A percentile compares a stretch with the other conserved stretches of the same genome.
Evolutionary conservation across 345 rosid genomes (phyloP).

Genomic region (Cardamine chenopodiifolia): DNA sequence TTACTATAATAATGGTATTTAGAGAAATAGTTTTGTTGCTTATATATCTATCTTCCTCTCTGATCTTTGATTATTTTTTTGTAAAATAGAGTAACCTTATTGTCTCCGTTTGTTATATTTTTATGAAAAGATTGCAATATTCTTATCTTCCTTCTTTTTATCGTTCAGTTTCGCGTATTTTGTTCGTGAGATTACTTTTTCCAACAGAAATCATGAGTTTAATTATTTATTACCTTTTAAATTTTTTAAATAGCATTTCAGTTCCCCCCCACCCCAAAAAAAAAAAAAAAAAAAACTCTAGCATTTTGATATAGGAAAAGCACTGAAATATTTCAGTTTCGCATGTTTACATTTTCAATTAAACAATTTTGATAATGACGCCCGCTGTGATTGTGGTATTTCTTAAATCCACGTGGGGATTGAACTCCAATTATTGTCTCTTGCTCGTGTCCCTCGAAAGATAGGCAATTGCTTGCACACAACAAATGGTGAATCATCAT

Average conservation of each 20-base stretch:
- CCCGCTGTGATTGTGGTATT: slow-evolving; percentile 19
- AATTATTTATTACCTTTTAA: neutral
- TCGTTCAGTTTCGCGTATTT: neutral
- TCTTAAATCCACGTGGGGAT: slow-evolving; percentile 33
- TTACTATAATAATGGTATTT: slow-evolving; percentile 12
- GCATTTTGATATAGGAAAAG: no score
- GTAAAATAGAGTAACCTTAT: slow-evolving; percentile 15
- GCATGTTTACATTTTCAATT: neutral
- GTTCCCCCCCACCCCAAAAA: no score
- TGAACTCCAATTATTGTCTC: slow-evolving; percentile 31
- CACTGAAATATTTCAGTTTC: neutral
- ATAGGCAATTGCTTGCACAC: slow-evolving; percentile 44
- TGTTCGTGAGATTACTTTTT: neutral
- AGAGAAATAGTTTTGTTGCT: slow-evolving; percentile 12
- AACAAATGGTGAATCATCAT: slow-evolving; percentile 42
- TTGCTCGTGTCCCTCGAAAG: slow-evolving; percentile 16
- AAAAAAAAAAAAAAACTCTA: no score
- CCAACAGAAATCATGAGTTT: neutral
- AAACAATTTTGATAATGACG: neutral
- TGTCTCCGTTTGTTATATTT: slow-evolving; percentile 3
- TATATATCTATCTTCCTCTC: neutral
- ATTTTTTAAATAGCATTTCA: neutral
- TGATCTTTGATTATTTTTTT: slow-evolving; percentile 13
- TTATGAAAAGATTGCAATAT: slow-evolving; percentile 7
- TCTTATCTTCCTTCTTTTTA: neutral